These are phyloP conservation scores for Wickerhamomyces hampshirensis DNA, from an alignment of 805 yeast genomes.

Conservation along the genomic window DNA sequence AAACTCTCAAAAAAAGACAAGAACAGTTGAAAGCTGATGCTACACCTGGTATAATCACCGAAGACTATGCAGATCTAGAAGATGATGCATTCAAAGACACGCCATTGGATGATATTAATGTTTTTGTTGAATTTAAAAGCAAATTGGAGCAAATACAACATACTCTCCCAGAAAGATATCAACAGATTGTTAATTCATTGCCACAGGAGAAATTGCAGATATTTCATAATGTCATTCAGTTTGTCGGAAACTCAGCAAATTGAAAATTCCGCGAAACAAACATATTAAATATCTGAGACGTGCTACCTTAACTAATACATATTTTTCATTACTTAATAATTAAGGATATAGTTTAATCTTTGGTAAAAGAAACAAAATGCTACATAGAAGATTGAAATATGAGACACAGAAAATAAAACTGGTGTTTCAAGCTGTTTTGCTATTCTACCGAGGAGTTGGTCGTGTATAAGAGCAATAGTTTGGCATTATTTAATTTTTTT, in stretches of 20 bases:
- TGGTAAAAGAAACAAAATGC: too few species aligned
- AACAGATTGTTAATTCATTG: slow-evolving; percentile 25
- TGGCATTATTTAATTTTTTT: too few species aligned
- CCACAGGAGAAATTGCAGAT: slow-evolving; percentile 24
- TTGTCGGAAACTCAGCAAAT: background rate
- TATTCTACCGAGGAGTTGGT: too few species aligned
- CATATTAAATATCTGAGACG: too few species aligned
- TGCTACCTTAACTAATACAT: too few species aligned
- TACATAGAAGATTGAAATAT: too few species aligned
- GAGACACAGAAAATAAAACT: too few species aligned
- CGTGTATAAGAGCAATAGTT: too few species aligned
- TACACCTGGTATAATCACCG: slow-evolving; percentile 5
- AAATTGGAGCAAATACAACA: slow-evolving; percentile 45
- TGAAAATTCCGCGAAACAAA: too few species aligned
- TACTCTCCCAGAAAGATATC: slow-evolving; percentile 42
- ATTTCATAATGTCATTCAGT: slow-evolving; percentile 5
- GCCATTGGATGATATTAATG: slow-evolving; percentile 72
- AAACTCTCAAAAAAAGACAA: slow-evolving; percentile 63
- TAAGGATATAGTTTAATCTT: too few species aligned
- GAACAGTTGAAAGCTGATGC: slow-evolving; percentile 49
- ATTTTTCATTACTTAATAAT: too few species aligned
- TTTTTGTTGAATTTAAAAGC: slow-evolving; percentile 59
- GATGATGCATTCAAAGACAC: slow-evolving; percentile 72
- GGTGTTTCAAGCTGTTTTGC: too few species aligned
- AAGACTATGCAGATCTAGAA: slow-evolving; percentile 16